These are phyloP conservation scores for Pythium oligandrum DNA, from an alignment of 352 stramenopile genomes.

Conservation along the genomic window DNA sequence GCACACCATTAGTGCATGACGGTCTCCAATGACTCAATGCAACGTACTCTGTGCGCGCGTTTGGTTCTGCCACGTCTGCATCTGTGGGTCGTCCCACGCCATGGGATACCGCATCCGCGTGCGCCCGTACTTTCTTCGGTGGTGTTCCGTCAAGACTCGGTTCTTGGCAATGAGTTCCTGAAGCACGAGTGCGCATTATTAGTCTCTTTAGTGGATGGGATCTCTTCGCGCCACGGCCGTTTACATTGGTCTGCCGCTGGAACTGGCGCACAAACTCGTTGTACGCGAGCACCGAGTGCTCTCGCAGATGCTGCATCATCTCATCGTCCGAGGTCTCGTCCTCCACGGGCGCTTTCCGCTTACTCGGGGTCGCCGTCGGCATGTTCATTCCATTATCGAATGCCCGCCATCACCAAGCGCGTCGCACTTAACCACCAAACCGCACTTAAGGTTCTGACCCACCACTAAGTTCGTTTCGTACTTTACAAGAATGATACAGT, in stretches of 20 bases:
- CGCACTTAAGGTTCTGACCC: too few species aligned
- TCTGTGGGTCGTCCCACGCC: slow-evolving; percentile 4
- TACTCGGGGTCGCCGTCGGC: not conserved
- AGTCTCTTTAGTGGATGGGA: too few species aligned
- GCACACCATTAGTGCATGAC: not conserved
- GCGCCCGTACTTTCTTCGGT: slow-evolving; percentile 21
- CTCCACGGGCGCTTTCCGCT: not conserved
- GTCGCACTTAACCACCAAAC: too few species aligned
- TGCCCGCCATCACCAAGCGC: too few species aligned
- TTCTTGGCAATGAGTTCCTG: slow-evolving; percentile 63
- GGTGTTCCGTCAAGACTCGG: slow-evolving; percentile 33
- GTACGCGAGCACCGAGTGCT: slow-evolving; percentile 50
- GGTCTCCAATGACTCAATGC: too few species aligned
- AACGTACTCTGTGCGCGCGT: slow-evolving; percentile 43
- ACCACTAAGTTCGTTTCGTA: too few species aligned
- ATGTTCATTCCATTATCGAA: not conserved
- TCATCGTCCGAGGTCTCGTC: slow-evolving; percentile 23
- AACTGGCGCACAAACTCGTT: slow-evolving; percentile 68
- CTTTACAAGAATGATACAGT: too few species aligned
- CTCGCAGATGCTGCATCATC: slow-evolving; percentile 74
- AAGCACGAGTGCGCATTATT: not conserved
- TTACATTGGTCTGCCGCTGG: slow-evolving; percentile 49
- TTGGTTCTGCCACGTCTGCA: slow-evolving; percentile 41
- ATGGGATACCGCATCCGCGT: slow-evolving; percentile 24
- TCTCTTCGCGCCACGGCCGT: too few species aligned